Evolutionary conservation across 225 moss, liverwort and hornwort species (phyloP), one percentile per base, ranked within the genome.

Genomic region (Rhytidiadelphus loreus): DNA sequence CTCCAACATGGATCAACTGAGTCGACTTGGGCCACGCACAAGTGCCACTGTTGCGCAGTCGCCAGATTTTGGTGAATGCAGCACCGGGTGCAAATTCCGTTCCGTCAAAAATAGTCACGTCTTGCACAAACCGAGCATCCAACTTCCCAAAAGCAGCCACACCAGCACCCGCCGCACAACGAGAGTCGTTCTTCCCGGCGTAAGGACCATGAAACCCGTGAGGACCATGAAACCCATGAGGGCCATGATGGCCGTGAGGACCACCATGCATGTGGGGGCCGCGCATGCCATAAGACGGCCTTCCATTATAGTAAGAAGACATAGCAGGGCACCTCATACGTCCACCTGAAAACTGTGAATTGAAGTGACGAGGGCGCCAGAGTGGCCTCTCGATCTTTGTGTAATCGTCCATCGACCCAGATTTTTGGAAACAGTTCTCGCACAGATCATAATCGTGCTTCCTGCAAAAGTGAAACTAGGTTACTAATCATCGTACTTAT

Each of bases 61-160:
- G 96, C 98, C 98, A 98, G 61, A 96, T 96, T 75, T 98, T 98
- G 58, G 97, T 96, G 85, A 99, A 99, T 16, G 86, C 86, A 41
- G 94, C 93, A 62, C 94, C 92, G 5, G 97, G 97, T 56, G 94
- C 90, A 88, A 99, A 91, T 90, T 97, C 98, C 28, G 98, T 97
- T 57, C 98, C 98, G 86, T 99, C 98, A 89, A 95, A 93, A 88
- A 99, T 96, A 24, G 96, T 99, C 30, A 99, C 98, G 90, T 99
- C 98, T 84, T 97, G 95, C 64, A 99, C 97, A 77, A 99, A 99
- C 33, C 98, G 95, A 41, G 97, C 96, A 90, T 99, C 98, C 75
- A 97, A 75, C 88, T 95, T 99, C 15, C 96, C 96, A 62, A 90
- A 92, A n/a, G 91, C 64, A 50, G 81, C 89, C 56, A 86, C 91